Evolutionary conservation across 148 eudicot species (phyloP), one percentile per base, ranked within the genome.

Genomic region (Rhododendron simsii): DNA sequence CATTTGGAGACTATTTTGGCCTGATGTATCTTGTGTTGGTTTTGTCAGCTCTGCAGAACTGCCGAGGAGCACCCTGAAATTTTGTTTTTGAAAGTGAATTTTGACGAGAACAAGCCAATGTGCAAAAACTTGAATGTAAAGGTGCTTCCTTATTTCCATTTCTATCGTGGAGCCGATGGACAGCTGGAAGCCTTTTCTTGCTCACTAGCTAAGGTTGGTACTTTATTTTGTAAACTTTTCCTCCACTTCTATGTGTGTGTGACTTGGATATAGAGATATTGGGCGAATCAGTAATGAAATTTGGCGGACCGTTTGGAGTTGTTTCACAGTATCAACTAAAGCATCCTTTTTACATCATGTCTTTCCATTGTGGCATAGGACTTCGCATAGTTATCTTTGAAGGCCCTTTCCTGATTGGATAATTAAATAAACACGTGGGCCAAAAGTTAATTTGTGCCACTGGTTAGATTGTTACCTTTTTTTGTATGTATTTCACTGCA

Each of bases 91-190:
- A 98, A 98, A 94, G 98, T 98, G 59, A 94, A 98, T 87, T 98
- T 95, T 84, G 99, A 98, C 75, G 99, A 93, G 88, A 98, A 95
- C 81, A 98, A 98, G 89, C 91, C 98, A 30, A 98, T 98, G 99
- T 95, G 98, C 94, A 98, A 98, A 90, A 93, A 83, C 87, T 90
- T 98, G 93, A 95, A 98, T 81, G 99, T 98, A 51, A 98, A 95
- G 90, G 99, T 98, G 80, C 99, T 98, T 84, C 99, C 99, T 28
- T 94, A 89, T 89, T 98, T 98, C 89, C 98, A 98, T 86, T 95
- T 98, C 87, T 98, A 95, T 83, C 99, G 95, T 50, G 99, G 99
- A 82, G 95, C 95, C 53, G 98, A 94, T 80, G 98, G 98, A 78
- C 95, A 91, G 89, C 92, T 98, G 59, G 99, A 98, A 75, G 81